phyloP scores from a whole-genome alignment of 495 filamentous ascomycete species.

The Annulohypoxylon bovei region DNA sequence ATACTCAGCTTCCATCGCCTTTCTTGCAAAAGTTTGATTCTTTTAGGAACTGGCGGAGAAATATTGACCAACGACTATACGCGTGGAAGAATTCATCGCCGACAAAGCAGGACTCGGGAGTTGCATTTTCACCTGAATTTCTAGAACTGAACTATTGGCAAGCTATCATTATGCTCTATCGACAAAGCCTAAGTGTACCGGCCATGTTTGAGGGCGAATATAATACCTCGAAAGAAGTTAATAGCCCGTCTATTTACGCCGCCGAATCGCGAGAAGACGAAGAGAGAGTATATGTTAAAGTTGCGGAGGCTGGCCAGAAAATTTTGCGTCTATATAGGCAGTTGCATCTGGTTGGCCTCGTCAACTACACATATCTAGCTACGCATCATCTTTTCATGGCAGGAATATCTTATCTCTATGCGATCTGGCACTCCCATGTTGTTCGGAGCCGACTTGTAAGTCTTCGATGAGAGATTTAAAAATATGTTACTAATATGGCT shows the following conservation, averaged over 20 bases:
- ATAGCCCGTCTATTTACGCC: conserved; percentile 56
- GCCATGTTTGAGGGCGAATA: conserved; percentile 82
- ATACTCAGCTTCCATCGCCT: conserved; percentile 80
- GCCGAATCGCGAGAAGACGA: conserved; percentile 79
- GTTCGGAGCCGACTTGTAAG: conserved; percentile 85
- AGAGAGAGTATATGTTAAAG: conserved; percentile 89
- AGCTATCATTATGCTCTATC: conserved; percentile 95
- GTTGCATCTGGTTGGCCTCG: conserved; percentile 84
- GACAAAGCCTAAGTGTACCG: conserved; percentile 90
- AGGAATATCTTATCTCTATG: conserved; percentile 94
- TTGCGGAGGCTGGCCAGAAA: conserved; percentile 93
- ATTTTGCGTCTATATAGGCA: conserved; percentile 91
- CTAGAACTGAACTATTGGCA: conserved; percentile 98
- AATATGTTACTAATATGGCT: conserved; percentile 45
- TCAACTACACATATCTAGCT: conserved; percentile 96
- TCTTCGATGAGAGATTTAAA: conserved; percentile 11
- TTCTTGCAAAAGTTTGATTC: conserved; percentile 86
- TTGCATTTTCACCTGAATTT: conserved; percentile 85
- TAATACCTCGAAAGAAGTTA: conserved; percentile 68
- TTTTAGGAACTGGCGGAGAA: conserved; percentile 86
- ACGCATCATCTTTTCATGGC: conserved; percentile 98
- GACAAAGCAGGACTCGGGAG: conserved; percentile 78
- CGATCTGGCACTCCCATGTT: conserved; percentile 93
- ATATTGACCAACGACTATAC: conserved; percentile 83
- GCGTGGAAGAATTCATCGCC: conserved; percentile 91